Evolutionary conservation across 2,329 filamentous ascomycete genomes (phyloP), one percentile per base, ranked within the genome.

Genomic region (Alternaria solani): DNA sequence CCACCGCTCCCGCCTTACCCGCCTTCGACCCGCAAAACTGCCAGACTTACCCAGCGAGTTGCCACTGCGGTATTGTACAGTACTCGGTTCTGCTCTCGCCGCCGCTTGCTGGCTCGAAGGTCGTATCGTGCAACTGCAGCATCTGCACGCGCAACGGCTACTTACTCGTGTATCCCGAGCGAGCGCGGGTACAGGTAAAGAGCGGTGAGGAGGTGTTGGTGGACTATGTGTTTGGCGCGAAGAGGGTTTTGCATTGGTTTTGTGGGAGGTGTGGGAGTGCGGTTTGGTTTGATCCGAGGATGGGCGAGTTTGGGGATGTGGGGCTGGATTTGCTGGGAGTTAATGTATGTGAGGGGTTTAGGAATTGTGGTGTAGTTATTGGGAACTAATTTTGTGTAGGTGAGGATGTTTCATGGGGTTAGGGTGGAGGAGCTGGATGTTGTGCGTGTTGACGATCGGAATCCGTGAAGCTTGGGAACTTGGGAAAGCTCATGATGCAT

Each of bases 41-140:
- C 26, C 36, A 61, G 30, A 38, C 48, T 3, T 57, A 53, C 82
- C 77, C 7, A 80, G 80, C 56, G 26, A 57, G 47, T 49, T 87
- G 84, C 65, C 85, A 87, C 71, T 87, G 85, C 73, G 84, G 84
- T 48, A 80, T 80, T 56, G 79, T 87, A 65, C 77, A 80, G 63
- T 83, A 84, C 68, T 78, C 79, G 5, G 75, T 84, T 23, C 82
- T 78, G 9, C 78, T 87, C 52, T 81, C 81, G 34, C 83, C 84
- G 32, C 80, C 84, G 18, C 76, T 86, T 28, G 75, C 80, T 9
- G 72, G 82, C 60, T 76, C 82, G 61, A 73, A 78, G 57, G 78
- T 85, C 3, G 52, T 81, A 34, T 68, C 80, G 39, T 87, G 85
- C 78, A 85, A 81, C 70, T 87, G 85, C 70, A 86, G 83, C 18